phyloP scores from a whole-genome alignment of 2,329 filamentous ascomycete genomes.

The Diaporthe capsici region DNA sequence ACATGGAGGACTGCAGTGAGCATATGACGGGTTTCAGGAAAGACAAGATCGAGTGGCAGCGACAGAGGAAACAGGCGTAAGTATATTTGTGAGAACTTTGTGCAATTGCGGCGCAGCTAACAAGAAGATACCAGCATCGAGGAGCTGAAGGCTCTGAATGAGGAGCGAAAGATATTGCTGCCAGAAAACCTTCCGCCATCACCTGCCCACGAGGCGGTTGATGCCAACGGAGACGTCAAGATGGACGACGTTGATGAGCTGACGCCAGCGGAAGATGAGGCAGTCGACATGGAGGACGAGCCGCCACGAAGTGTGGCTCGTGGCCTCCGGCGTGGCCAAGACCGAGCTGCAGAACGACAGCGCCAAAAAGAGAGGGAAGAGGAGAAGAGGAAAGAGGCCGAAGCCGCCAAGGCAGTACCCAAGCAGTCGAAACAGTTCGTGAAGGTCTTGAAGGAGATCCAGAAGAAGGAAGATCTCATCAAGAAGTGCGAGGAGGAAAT shows the following conservation, averaged over 20 bases:
- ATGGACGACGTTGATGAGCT: conserved; percentile 77
- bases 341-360: conserved; percentile 82
- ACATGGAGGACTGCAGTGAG: conserved; percentile 92
- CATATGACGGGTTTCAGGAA: conserved; percentile 96
- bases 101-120: conserved; percentile 47
- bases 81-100: conserved; percentile 50
- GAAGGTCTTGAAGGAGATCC: conserved; percentile 89
- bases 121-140: conserved; percentile 67
- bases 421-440: conserved; percentile 91
- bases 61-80: conserved; percentile 78
- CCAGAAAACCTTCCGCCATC: conserved; percentile 80
- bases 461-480: conserved; percentile 86
- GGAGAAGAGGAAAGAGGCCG: conserved; percentile 76
- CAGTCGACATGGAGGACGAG: conserved; percentile 80
- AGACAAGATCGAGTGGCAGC: conserved; percentile 93
- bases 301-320: conserved; percentile 61
- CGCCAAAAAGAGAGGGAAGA: conserved; percentile 80
- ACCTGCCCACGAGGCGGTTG: conserved; percentile 65
- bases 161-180: conserved; percentile 79
- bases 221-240: conserved; percentile 70
- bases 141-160: conserved; percentile 78
- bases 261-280: conserved; percentile 71
- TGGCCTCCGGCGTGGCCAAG: conserved; percentile 73
- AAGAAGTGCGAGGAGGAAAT: conserved; percentile 89
- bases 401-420: conserved; percentile 75